Conservation (phyloP, 140 eudicot species). For the Senecio squalidus region DNA sequence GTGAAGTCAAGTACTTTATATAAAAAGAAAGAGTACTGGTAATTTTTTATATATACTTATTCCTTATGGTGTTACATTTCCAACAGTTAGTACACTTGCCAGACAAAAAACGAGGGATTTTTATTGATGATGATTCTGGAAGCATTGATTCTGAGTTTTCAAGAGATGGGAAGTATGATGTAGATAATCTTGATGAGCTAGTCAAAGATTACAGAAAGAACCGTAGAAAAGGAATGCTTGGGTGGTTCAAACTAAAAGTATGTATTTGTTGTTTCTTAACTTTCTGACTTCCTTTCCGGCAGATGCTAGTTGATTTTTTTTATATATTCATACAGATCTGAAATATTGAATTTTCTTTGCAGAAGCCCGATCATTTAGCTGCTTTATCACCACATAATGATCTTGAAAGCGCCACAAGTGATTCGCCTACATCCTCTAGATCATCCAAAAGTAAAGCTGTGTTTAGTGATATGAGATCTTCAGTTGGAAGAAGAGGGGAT, state of each 20-base stretch:
- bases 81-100: slow-evolving; percentile 67
- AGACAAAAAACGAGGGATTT: slow-evolving; percentile 63
- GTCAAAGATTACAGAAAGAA: slow-evolving; percentile 64
- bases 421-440: slow-evolving; percentile 73
- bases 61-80: slow-evolving; percentile 8
- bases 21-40: neutral
- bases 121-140: slow-evolving; percentile 66
- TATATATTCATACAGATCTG: neutral
- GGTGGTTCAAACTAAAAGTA: slow-evolving; percentile 83
- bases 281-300: neutral
- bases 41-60: neutral
- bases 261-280: slow-evolving; percentile 1
- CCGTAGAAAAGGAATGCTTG: slow-evolving; percentile 73
- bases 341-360: slow-evolving; percentile 13
- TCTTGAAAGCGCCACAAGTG: slow-evolving; percentile 62
- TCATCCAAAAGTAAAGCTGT: slow-evolving; percentile 52
- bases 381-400: slow-evolving; percentile 44
- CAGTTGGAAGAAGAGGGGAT: slow-evolving; percentile 52
- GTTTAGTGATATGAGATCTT: slow-evolving; percentile 48
- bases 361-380: slow-evolving; percentile 59
- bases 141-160: slow-evolving; percentile 60
- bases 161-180: slow-evolving; percentile 41
- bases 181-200: slow-evolving; percentile 61
- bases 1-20: neutral
- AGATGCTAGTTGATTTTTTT: slow-evolving; percentile 6